A percentile compares a stretch with the other conserved stretches of the same genome.
Conservation (phyloP, 1,139 yeast species). For the Candida sanyaensis region DNA sequence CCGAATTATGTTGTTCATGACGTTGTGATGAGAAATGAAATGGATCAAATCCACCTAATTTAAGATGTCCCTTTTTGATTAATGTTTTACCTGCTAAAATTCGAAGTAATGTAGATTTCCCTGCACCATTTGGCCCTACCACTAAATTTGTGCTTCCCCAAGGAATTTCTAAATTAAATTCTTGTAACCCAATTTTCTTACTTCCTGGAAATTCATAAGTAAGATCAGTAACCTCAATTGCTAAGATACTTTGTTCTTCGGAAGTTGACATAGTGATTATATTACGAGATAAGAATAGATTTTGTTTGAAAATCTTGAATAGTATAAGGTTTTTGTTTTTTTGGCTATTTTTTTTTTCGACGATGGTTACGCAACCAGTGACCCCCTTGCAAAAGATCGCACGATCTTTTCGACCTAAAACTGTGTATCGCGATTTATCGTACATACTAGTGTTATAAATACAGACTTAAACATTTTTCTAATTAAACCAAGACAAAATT, state of each 20-base stretch:
- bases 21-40: slow-evolving; percentile 62
- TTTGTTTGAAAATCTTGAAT: too few species aligned
- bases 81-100: slow-evolving; percentile 90
- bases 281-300: too few species aligned
- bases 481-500: slow-evolving; percentile 29
- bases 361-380: too few species aligned
- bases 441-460: not conserved
- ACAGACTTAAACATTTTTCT: not conserved
- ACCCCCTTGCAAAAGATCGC: too few species aligned
- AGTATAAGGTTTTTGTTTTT: not conserved
- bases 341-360: not conserved
- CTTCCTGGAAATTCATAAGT: slow-evolving; percentile 69
- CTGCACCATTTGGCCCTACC: slow-evolving; percentile 97
- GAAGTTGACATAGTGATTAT: not conserved
- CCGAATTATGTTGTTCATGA: slow-evolving; percentile 40
- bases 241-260: slow-evolving; percentile 25
- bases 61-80: slow-evolving; percentile 67
- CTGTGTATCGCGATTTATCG: not conserved
- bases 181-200: slow-evolving; percentile 66
- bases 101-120: slow-evolving; percentile 84
- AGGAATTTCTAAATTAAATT: slow-evolving; percentile 60
- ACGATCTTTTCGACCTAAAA: too few species aligned
- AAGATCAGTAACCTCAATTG: slow-evolving; percentile 66
- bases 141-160: slow-evolving; percentile 76
- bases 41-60: slow-evolving; percentile 84